These are phyloP conservation scores for Huntiella decipiens DNA, from an alignment of 2,329 filamentous ascomycete species.

Conservation along the genomic window DNA sequence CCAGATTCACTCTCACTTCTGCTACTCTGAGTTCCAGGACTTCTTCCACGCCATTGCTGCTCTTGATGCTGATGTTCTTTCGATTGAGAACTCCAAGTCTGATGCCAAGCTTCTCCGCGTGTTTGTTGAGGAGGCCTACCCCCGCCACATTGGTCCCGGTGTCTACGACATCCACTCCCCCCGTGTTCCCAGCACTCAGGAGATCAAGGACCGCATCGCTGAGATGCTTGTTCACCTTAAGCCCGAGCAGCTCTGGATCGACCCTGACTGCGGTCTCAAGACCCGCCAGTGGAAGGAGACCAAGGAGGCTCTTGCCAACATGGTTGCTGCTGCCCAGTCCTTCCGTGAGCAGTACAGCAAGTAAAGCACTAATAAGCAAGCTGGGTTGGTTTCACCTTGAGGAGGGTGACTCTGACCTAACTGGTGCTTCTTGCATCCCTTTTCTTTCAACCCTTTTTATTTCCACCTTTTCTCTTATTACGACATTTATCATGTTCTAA, in stretches of 20 bases:
- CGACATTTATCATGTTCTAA: constrained; percentile 1
- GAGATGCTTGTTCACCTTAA: constrained; percentile 98
- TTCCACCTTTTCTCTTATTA: constrained; percentile 15
- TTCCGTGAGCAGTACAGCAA: constrained; percentile 80
- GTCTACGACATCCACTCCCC: constrained; percentile 99
- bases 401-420: not conserved
- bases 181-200: constrained; percentile 88
- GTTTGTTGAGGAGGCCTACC: constrained; percentile 93
- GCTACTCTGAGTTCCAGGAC: constrained; percentile 99
- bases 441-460: constrained; percentile 11
- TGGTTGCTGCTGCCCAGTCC: constrained; percentile 96
- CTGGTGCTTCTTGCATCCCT: constrained; percentile 4
- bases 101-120: constrained; percentile 98
- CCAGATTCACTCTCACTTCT: constrained; percentile 99
- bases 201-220: constrained; percentile 93
- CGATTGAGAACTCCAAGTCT: constrained; percentile 99
- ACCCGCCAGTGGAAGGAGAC: constrained; percentile 97
- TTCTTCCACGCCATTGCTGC: constrained; percentile 99
- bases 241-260: constrained; percentile 98
- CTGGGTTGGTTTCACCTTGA: not conserved
- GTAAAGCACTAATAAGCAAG: constrained; percentile 19
- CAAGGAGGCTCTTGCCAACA: constrained; percentile 86
- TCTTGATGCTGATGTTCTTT: constrained; percentile 92
- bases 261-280: constrained; percentile 98
- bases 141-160: constrained; percentile 94